phyloP scores from a whole-genome alignment of 371 early-diverging fungal genomes.

The Saksenaea oblongispora region DNA sequence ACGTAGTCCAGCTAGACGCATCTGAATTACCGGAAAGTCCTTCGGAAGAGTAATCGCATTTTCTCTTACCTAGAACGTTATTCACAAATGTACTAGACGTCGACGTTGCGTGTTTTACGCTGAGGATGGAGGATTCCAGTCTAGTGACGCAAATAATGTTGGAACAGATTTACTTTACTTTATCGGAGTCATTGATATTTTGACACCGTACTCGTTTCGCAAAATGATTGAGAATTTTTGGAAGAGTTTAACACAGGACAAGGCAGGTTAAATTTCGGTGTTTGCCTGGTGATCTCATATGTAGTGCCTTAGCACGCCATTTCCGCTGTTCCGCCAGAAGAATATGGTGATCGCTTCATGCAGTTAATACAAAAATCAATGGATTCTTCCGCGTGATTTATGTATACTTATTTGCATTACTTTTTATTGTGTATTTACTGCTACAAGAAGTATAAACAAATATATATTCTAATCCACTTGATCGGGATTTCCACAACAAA shows the following conservation, averaged over 20 bases:
- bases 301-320: not conserved
- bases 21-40: slow-evolving; percentile 45
- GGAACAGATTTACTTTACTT: slow-evolving; percentile 79
- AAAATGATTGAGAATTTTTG: slow-evolving; percentile 86
- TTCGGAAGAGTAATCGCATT: slow-evolving; percentile 46
- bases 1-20: slow-evolving; percentile 61
- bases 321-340: slow-evolving; percentile 2
- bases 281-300: not conserved
- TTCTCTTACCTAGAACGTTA: too few species aligned
- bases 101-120: slow-evolving; percentile 76
- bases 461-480: slow-evolving; percentile 7
- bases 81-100: slow-evolving; percentile 33
- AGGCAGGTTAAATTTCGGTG: slow-evolving; percentile 27
- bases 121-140: slow-evolving; percentile 86
- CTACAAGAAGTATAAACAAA: not conserved
- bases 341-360: slow-evolving; percentile 8
- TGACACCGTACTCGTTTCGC: slow-evolving; percentile 85
- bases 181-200: slow-evolving; percentile 92
- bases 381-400: not conserved
- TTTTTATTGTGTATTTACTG: not conserved
- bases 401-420: not conserved
- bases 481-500: slow-evolving; percentile 7
- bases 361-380: slow-evolving; percentile 4
- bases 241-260: slow-evolving; percentile 78
- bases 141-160: slow-evolving; percentile 71